phyloP scores from a whole-genome alignment of 1,139 yeast species.

The Tardiomyces depauwii region DNA sequence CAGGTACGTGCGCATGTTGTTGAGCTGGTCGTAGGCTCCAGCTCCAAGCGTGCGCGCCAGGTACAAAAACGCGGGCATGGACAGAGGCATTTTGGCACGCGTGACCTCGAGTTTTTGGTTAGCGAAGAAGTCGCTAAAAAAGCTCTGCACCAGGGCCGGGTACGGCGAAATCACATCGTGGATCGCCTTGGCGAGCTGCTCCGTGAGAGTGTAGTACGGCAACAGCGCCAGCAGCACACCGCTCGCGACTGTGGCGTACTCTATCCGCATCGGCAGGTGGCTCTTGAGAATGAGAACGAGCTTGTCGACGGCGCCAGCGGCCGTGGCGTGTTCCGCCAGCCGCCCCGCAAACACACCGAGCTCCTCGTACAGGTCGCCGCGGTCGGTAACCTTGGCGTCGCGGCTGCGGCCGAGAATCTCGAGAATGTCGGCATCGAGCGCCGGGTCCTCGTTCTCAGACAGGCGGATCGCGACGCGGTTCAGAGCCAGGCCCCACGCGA shows the following conservation, averaged over 20 bases:
- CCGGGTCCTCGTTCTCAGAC: not conserved
- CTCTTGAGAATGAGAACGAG: conserved; percentile 32
- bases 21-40: conserved; percentile 53
- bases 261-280: conserved; percentile 32
- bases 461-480: not conserved
- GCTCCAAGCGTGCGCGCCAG: conserved; percentile 49
- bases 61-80: conserved; percentile 49
- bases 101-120: conserved; percentile 47
- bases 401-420: not conserved
- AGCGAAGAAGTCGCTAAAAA: conserved; percentile 46
- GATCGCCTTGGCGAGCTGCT: conserved; percentile 42
- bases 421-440: not conserved
- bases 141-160: conserved; percentile 47
- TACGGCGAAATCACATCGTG: conserved; percentile 39
- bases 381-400: not conserved
- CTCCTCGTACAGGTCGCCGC: no score
- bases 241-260: conserved; percentile 48
- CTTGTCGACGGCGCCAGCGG: conserved; percentile 32
- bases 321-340: conserved; percentile 23
- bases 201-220: conserved; percentile 52
- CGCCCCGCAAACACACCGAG: not conserved
- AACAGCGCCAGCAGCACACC: conserved; percentile 48
- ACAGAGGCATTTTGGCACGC: conserved; percentile 67
- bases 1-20: conserved; percentile 51
- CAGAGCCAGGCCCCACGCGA: not conserved